These are phyloP conservation scores for Hibiscus tridactylites DNA, from an alignment of 345 rosid genomes.

Conservation along the genomic window DNA sequence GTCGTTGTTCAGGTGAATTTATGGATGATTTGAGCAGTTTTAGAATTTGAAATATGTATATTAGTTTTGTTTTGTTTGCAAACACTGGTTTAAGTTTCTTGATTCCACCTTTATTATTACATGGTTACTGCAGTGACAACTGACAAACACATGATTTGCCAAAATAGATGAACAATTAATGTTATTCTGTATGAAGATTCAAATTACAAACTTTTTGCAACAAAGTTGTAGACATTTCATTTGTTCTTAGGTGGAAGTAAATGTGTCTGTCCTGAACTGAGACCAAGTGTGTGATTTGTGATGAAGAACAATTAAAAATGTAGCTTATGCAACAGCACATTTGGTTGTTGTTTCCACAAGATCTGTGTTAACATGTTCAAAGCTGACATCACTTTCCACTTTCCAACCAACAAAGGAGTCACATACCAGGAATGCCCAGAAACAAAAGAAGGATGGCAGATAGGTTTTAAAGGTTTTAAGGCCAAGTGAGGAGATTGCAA, in stretches of 20 bases:
- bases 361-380: not conserved
- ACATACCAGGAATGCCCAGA: not conserved
- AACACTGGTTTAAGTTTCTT: too few relatives aligned
- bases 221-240: not conserved
- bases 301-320: not conserved
- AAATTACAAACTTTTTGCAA: too few relatives aligned
- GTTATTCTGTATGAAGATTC: too few relatives aligned
- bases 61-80: too few relatives aligned
- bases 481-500: too few relatives aligned
- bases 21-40: not conserved
- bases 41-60: not conserved
- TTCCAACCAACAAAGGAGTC: not conserved
- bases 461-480: too few relatives aligned
- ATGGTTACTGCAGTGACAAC: not conserved
- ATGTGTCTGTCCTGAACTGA: not conserved
- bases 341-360: not conserved
- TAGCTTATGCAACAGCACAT: not conserved
- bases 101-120: not conserved
- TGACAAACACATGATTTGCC: not conserved
- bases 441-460: too few relatives aligned
- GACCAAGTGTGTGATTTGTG: not conserved
- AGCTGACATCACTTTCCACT: not conserved
- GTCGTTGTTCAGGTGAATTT: constrained; percentile 1
- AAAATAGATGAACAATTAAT: not conserved
- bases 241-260: not conserved